Evolutionary conservation across 2,329 filamentous ascomycete species (phyloP).

Genomic region (Cladosporium sp.): DNA sequence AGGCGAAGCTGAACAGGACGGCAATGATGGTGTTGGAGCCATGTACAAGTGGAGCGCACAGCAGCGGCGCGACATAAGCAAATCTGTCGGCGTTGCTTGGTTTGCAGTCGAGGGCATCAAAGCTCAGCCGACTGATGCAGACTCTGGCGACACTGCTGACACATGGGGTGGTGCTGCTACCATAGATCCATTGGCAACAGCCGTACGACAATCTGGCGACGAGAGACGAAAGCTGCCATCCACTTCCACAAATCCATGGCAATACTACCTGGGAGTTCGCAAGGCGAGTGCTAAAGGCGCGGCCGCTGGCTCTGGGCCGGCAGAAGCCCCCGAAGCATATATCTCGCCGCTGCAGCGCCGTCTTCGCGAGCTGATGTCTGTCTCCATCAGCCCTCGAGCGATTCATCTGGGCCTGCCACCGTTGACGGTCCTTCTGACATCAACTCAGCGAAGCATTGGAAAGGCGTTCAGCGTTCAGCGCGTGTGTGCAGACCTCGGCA

Average conservation of each 20-base stretch:
- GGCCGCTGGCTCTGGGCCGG: conserved; percentile 25
- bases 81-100: conserved; percentile 70
- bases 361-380: conserved; percentile 80
- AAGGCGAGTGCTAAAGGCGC: conserved; percentile 58
- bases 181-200: conserved; percentile 82
- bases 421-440: conserved; percentile 82
- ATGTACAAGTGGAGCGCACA: conserved; percentile 24
- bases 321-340: conserved; percentile 45
- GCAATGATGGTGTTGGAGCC: conserved; percentile 42
- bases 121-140: conserved; percentile 47
- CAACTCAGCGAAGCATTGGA: conserved; percentile 89
- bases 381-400: conserved; percentile 83
- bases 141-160: conserved; percentile 65
- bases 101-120: conserved; percentile 81
- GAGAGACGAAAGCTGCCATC: conserved; percentile 79
- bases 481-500: conserved; percentile 83
- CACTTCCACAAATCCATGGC: conserved; percentile 76
- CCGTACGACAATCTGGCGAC: conserved; percentile 89
- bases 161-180: conserved; percentile 84
- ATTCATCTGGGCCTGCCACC: conserved; percentile 86
- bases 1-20: conserved; percentile 69
- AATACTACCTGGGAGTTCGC: conserved; percentile 82
- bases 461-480: conserved; percentile 77
- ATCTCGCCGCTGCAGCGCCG: conserved; percentile 58
- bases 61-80: background rate